Evolutionary conservation across 495 filamentous ascomycete species (phyloP).

Genomic region (Echria macrotheca): DNA sequence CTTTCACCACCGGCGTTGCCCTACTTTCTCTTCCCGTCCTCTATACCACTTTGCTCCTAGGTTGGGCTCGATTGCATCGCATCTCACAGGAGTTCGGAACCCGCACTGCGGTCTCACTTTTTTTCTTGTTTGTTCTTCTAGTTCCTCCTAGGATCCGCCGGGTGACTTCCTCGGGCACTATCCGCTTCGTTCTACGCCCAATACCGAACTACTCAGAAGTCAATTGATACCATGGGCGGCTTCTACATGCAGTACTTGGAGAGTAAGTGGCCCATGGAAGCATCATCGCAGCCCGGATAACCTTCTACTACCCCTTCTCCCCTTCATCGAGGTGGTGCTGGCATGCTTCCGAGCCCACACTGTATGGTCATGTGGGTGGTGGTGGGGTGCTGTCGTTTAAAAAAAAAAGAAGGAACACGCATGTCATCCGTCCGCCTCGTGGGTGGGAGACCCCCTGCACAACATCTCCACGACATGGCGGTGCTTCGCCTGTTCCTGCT

Average conservation of each 20-base stretch:
- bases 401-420: constrained; percentile 10
- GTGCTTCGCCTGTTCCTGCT: constrained; percentile 19
- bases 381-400: constrained; percentile 22
- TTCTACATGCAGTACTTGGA: constrained; percentile 61
- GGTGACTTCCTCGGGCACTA: constrained; percentile 10
- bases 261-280: constrained; percentile 46
- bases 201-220: constrained; percentile 14
- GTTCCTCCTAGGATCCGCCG: constrained; percentile 17
- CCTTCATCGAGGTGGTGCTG: no score
- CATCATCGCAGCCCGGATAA: constrained; percentile 1
- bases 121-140: constrained; percentile 22
- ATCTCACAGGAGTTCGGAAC: constrained; percentile 38
- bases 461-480: constrained; percentile 24
- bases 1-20: constrained; percentile 33
- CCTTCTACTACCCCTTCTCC: no score
- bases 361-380: constrained; percentile 17
- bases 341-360: no score
- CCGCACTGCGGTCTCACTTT: constrained; percentile 24
- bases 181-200: no score
- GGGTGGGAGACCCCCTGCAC: constrained; percentile 22
- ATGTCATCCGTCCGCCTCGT: constrained; percentile 21
- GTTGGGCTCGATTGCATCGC: constrained; percentile 55
- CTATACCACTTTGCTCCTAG: constrained; percentile 29
- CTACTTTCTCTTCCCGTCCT: constrained; percentile 12
- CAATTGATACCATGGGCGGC: constrained; percentile 46